These are phyloP conservation scores for Tausonia pullulans DNA, from an alignment of 1,284 basidiomycete genomes.

Conservation along the genomic window DNA sequence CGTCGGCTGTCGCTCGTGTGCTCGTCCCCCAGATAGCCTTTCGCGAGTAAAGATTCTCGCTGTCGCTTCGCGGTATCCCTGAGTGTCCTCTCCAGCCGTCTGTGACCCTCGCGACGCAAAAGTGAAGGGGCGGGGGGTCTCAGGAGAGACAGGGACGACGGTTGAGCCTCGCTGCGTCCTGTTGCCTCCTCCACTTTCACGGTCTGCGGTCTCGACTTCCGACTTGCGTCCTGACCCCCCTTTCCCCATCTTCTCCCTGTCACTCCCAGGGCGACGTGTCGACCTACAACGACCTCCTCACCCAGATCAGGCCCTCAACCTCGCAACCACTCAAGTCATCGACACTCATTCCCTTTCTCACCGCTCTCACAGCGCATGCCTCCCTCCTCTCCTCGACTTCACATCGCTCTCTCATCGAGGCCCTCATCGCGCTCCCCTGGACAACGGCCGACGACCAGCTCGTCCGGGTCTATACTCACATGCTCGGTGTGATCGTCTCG, in stretches of 20 bases:
- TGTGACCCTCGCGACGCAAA: too few species aligned
- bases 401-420: slow-evolving; percentile 75
- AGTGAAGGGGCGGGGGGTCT: too few species aligned
- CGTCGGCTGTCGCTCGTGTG: too few species aligned
- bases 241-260: background rate
- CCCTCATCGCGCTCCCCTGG: slow-evolving; percentile 84
- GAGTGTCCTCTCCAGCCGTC: too few species aligned
- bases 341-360: slow-evolving; percentile 41
- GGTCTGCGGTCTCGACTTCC: background rate
- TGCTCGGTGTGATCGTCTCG: slow-evolving; percentile 82
- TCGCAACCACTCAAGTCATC: slow-evolving; percentile 23
- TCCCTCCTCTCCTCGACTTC: slow-evolving; percentile 34
- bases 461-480: slow-evolving; percentile 73
- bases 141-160: too few species aligned
- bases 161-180: background rate
- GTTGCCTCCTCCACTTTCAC: background rate
- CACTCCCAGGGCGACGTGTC: slow-evolving; percentile 30
- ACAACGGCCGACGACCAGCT: slow-evolving; percentile 68
- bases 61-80: too few species aligned
- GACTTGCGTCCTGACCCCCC: background rate
- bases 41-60: too few species aligned
- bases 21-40: too few species aligned
- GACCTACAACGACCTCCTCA: slow-evolving; percentile 43
- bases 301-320: slow-evolving; percentile 37
- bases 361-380: slow-evolving; percentile 59